Base-by-base conservation (phyloP, 2,329 filamentous ascomycete species). In the Orbilia blumenaviensis region DNA sequence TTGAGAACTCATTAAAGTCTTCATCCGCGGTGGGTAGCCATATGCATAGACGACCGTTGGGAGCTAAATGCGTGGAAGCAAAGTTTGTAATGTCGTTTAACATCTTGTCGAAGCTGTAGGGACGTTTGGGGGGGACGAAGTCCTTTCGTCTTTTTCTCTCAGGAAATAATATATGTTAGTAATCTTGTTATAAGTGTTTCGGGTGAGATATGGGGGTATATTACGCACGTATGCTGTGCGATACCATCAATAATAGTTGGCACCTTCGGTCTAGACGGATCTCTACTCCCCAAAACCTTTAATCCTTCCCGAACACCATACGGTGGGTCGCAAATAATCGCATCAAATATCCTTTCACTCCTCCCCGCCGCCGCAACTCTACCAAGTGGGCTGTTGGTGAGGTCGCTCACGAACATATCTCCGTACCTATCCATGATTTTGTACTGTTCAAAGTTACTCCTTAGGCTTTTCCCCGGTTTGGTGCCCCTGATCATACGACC, bases 1-100 rank as follows among this genome's bases (percentile, higher is more conserved):
- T 87, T 0, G 88, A 86, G 21, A 97, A 88, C 81, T 94, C 91
- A 71, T 90, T 88, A 54, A 92, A 87, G 79, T 93, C 88, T 75
- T 92, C 90, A 81, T 92, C 93, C 27, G 93, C 90, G 0, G 93
- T 96, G 0, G 95, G 95, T 92, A 98, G 96, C 95, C 95, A 99
- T 85, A 99, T 96, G 6, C 91, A 92, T 8, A 99, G 82, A 27
- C 95, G 87, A 0, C 93, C 95, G 77, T 89, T 84, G 62, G 92
- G 89, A 6, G 97, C 92, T 0, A 99, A 86, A 0, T 90, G 92
- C 10, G 88, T 85, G 0, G 89, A 87, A 3, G 93, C 90, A 81
- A 99, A 98, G 18, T 89, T 87, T 4, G 98, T 87, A 62, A 99
- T 93, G 82, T 98, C 93, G 80, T 93, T 90, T 18, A 97, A 87